Conservation (phyloP, 208 protist species). For the Crithidia acanthocephali region DNA sequence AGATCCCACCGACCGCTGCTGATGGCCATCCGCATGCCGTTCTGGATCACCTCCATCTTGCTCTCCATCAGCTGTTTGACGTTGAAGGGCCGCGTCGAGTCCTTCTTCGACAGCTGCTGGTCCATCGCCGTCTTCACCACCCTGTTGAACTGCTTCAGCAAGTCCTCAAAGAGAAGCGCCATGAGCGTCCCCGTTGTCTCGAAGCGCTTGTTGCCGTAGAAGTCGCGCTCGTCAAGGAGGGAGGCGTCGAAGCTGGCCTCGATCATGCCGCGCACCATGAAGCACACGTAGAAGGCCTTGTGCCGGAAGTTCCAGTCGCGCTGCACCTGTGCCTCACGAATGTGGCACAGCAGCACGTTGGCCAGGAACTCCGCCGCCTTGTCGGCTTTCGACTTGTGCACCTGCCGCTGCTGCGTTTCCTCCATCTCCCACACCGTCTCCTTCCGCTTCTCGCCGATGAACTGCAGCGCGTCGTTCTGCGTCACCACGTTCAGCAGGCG, state of each 20-base stretch:
- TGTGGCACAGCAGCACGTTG: constrained; percentile 95
- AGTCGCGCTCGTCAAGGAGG: constrained; percentile 98
- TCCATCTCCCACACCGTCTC: constrained; percentile 75
- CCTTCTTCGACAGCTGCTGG: constrained; percentile 89
- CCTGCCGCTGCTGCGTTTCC: constrained; percentile 69
- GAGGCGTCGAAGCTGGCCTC: constrained; percentile 89
- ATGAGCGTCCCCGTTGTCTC: constrained; percentile 98
- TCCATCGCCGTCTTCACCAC: constrained; percentile 95
- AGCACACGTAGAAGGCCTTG: constrained; percentile 97
- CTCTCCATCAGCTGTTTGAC: constrained; percentile 93
- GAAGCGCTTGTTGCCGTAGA: constrained; percentile 99
- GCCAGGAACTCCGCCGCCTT: constrained; percentile 96
- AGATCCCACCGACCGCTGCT: constrained; percentile 97
- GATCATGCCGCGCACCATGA: constrained; percentile 98
- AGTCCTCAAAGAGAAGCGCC: constrained; percentile 98
- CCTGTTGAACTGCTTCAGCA: constrained; percentile 98
- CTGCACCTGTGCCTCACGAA: constrained; percentile 90
- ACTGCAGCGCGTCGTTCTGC: constrained; percentile 96
- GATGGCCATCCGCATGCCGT: constrained; percentile 97
- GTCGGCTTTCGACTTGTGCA: constrained; percentile 87
- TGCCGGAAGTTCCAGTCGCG: constrained; percentile 96
- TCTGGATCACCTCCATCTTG: constrained; percentile 96
- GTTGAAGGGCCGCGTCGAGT: constrained; percentile 92
- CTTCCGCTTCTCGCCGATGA: constrained; percentile 95
- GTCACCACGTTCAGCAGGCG: constrained; percentile 78